Evolutionary conservation across 2,329 filamentous ascomycete genomes (phyloP).

Genomic region (Aaosphaeria pasadenensis): DNA sequence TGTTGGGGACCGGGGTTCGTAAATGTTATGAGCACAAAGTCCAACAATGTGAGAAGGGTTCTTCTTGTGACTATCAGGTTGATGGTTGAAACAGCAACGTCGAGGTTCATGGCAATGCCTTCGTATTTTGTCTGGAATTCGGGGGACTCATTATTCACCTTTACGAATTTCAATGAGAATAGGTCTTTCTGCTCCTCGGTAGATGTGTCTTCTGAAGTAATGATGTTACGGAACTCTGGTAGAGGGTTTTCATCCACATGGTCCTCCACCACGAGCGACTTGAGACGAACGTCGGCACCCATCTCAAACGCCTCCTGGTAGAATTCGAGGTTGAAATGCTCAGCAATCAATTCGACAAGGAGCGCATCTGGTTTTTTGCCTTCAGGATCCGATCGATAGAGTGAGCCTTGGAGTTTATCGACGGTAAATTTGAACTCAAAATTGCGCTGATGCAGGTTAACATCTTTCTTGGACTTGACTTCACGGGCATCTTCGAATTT

Average conservation of each 20-base stretch:
- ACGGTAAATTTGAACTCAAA: conserved; percentile 98
- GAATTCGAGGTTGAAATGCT: conserved; percentile 83
- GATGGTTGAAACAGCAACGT: conserved; percentile 89
- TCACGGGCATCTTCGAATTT: conserved; percentile 66
- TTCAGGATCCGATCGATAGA: conserved; percentile 83
- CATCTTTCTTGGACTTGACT: conserved; percentile 46
- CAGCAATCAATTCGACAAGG: conserved; percentile 85
- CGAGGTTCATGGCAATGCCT: conserved; percentile 88
- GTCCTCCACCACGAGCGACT: conserved; percentile 85
- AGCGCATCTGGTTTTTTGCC: conserved; percentile 73
- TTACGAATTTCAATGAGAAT: conserved; percentile 83
- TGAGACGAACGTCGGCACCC: conserved; percentile 84
- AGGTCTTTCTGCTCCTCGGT: conserved; percentile 73
- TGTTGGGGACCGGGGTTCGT: conserved; percentile 58
- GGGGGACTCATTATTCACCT: conserved; percentile 85
- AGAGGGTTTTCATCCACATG: conserved; percentile 84
- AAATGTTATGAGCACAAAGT: conserved; percentile 93
- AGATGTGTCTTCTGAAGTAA: conserved; percentile 79
- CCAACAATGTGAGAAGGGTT: conserved; percentile 85
- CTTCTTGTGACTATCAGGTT: conserved; percentile 92
- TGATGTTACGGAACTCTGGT: conserved; percentile 92
- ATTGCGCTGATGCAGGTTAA: conserved; percentile 77
- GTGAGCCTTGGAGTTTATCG: conserved; percentile 86
- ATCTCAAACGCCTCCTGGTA: conserved; percentile 89
- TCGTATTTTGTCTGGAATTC: conserved; percentile 92